These are phyloP conservation scores for Phytopythium boreale DNA, from an alignment of 352 stramenopile species.

Conservation along the genomic window DNA sequence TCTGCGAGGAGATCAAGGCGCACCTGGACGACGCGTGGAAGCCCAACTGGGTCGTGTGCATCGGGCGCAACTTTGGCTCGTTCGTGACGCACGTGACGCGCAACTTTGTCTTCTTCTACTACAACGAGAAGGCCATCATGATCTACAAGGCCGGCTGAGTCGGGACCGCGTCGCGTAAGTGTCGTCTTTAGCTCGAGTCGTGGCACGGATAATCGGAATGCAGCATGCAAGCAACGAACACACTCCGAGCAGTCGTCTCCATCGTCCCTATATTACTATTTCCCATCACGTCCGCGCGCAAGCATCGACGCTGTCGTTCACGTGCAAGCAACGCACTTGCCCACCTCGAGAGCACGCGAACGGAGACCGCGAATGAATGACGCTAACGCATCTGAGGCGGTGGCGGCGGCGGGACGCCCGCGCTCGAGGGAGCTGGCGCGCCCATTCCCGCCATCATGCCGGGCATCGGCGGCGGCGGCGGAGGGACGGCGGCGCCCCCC, in stretches of 20 bases:
- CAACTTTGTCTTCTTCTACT: constrained; percentile 93
- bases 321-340: too few species aligned
- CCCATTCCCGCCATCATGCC: constrained; percentile 20
- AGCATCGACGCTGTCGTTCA: too few species aligned
- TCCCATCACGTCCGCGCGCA: too few species aligned
- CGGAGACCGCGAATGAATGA: neutral
- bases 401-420: constrained; percentile 34
- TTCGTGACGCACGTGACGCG: constrained; percentile 92
- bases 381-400: constrained; percentile 24
- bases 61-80: constrained; percentile 91
- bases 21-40: constrained; percentile 79
- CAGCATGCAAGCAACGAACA: neutral
- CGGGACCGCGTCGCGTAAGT: neutral
- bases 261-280: constrained; percentile 1
- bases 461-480: constrained; percentile 30
- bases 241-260: neutral
- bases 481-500: constrained; percentile 17
- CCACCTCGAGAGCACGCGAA: too few species aligned
- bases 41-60: constrained; percentile 83
- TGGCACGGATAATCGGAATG: neutral
- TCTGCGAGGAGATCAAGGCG: constrained; percentile 79
- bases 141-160: constrained; percentile 86
- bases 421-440: constrained; percentile 11
- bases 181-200: neutral
- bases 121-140: constrained; percentile 85